Evolutionary conservation across 2,329 filamentous ascomycete genomes (phyloP), one percentile per base, ranked within the genome.

Genomic region (Fusarium sp.): DNA sequence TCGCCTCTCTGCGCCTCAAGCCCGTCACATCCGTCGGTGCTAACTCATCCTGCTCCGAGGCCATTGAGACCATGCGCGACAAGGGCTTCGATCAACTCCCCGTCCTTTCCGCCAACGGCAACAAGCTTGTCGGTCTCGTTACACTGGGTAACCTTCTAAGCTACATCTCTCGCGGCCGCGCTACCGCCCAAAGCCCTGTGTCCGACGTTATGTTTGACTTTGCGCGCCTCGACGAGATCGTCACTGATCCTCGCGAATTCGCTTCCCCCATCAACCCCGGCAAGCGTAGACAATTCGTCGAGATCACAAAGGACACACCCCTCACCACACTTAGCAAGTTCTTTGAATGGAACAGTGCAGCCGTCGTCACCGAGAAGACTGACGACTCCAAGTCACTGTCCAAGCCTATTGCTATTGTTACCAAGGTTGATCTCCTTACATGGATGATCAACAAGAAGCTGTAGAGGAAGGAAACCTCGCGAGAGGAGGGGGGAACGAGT

Each of bases 81-180:
- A 97, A 96, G 85, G 94, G 94, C 70, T 99, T 98, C 81, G 97
- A 99, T 80, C 97, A 99, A 84, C 92, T 99, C 45, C 96, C 96
- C 46, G 96, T 99, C 20, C 91, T 97, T 13, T 87, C 91, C 2
- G 84, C 90, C 22, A 88, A 88, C 8, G 90, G 90, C 69, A 90
- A 83, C 71, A 91, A 90, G 78, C 92, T 99, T 11, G 94, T 97
- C 55, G 96, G 96, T 38, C 90, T 99, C 11, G 93, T 99, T 42
- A 99, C 96, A 0, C 90, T 99, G 33, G 96, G 97, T 47, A 98
- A 99, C 83, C 87, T 98, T 58, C 90, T 99, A 55, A 95, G 92
- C 77, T 96, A 94, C 85, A 92, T 99, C 77, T 95, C 93, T 4
- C 90, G 91, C 55, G 94, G 94, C 20, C 92, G 95, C 41, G 94